Conservation (phyloP, 495 filamentous ascomycete genomes). For the Echria macrotheca region DNA sequence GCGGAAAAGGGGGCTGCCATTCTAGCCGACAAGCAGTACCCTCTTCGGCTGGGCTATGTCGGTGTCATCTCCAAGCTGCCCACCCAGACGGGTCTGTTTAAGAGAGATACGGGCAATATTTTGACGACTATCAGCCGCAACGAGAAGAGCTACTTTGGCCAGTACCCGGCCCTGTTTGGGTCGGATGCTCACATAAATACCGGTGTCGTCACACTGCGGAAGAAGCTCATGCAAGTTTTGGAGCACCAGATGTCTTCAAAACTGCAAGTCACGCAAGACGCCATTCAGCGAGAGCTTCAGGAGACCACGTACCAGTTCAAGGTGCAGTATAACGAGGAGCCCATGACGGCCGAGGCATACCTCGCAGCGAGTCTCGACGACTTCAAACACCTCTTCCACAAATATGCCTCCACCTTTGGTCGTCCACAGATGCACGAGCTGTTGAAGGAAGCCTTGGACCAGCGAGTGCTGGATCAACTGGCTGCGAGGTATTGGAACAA, state of each 20-base stretch:
- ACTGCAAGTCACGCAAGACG: conserved; percentile 78
- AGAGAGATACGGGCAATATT: conserved; percentile 76
- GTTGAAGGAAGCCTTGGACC: conserved; percentile 87
- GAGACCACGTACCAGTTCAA: conserved; percentile 99
- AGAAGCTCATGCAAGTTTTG: conserved; percentile 94
- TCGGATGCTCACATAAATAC: conserved; percentile 63
- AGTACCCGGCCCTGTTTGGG: conserved; percentile 77
- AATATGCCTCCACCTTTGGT: conserved; percentile 83
- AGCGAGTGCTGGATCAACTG: conserved; percentile 91
- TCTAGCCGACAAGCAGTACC: conserved; percentile 84
- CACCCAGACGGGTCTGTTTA: conserved; percentile 68
- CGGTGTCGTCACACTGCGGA: conserved; percentile 79
- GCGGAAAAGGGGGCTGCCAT: conserved; percentile 70
- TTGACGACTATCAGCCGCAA: conserved; percentile 77
- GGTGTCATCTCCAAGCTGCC: conserved; percentile 84
- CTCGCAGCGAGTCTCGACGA: conserved; percentile 88
- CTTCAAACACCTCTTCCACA: conserved; percentile 97
- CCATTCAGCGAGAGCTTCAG: conserved; percentile 90
- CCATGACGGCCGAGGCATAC: conserved; percentile 91
- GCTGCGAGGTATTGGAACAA: conserved; percentile 97
- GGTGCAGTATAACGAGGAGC: conserved; percentile 97
- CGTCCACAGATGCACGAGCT: conserved; percentile 82
- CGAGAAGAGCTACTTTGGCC: conserved; percentile 80
- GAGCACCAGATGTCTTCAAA: conserved; percentile 95
- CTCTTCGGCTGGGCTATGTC: conserved; percentile 92